Percentiles rank a stretch among this genome's conserved stretches.
Evolutionary conservation across 2,329 filamentous ascomycete species (phyloP).

Genomic region (Epichloe brachyelytri): DNA sequence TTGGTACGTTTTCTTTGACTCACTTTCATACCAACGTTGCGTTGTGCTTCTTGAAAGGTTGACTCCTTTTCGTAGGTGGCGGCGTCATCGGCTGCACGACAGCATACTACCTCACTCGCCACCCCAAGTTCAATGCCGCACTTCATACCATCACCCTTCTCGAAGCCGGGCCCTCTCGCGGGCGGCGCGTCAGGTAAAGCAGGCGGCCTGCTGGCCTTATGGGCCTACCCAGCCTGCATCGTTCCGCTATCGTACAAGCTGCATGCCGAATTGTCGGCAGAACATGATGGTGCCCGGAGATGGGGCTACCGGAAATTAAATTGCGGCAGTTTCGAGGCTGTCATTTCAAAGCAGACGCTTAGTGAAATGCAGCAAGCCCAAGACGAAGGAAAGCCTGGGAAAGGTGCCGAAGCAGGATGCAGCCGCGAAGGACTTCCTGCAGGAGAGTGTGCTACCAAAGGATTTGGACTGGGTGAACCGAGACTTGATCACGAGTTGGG

Average conservation of each 20-base stretch:
- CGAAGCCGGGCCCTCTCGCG: slow-evolving; percentile 73
- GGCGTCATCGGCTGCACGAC: slow-evolving; percentile 88
- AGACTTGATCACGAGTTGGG: slow-evolving; percentile 54
- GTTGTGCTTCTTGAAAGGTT: background rate
- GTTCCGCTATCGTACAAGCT: slow-evolving; percentile 77
- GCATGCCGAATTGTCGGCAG: slow-evolving; percentile 70
- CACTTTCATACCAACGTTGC: slow-evolving; percentile 2
- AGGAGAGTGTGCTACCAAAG: slow-evolving; percentile 51
- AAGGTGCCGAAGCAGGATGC: slow-evolving; percentile 48
- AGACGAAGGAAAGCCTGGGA: slow-evolving; percentile 37
- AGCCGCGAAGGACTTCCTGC: slow-evolving; percentile 32
- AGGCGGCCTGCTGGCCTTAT: slow-evolving; percentile 76
- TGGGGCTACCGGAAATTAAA: slow-evolving; percentile 81
- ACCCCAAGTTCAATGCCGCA: slow-evolving; percentile 63
- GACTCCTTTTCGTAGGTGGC: slow-evolving; percentile 44
- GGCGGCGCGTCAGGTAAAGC: slow-evolving; percentile 92
- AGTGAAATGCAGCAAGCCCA: slow-evolving; percentile 15
- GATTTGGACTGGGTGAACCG: slow-evolving; percentile 78
- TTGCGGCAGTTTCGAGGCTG: slow-evolving; percentile 48
- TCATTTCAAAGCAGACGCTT: slow-evolving; percentile 23
- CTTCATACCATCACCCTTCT: slow-evolving; percentile 73
- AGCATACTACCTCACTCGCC: slow-evolving; percentile 81
- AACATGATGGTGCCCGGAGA: slow-evolving; percentile 61
- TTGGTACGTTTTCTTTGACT: slow-evolving; percentile 24
- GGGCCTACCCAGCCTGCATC: slow-evolving; percentile 78